Base-by-base conservation (phyloP, 2,329 filamentous ascomycete species). In the Akanthomyces dipterigenus region DNA sequence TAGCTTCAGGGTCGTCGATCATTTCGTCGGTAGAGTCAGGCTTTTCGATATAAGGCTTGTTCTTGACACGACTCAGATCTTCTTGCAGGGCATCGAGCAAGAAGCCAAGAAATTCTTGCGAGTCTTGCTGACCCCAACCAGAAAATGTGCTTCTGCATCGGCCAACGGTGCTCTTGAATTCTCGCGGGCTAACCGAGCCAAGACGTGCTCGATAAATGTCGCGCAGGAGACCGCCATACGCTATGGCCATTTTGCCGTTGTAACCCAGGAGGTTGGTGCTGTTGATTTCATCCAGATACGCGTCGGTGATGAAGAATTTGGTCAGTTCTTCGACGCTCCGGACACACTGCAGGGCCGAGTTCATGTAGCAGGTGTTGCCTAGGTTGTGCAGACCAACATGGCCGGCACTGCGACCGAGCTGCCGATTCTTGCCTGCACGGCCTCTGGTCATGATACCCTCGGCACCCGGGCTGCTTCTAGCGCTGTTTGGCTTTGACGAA, bases 321-420 rank as follows among this genome's bases (percentile, higher is more conserved):
- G 91, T 93, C 65, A 99, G 78, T 74, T 99, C 95, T 70, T 96
- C 91, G 0, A 97, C 92, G 67, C 91, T 96, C 55, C 93, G 87
- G 56, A 99, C 85, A 72, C 95, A 99, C 72, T 99, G 95, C 60
- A 98, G 80, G 11, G 95, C 95, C 24, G 93, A 96, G 74, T 98
- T 98, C 93, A 98, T 97, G 77, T 99, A 99, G 76, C 95, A 99
- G 0, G 95, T 98, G 70, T 99, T 99, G 54, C 95, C 95, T 16
- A 99, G 78, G 70, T 99, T 99, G 65, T 85, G 86, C 57, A 99
- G 78, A 38, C 95, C 95, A 46, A 93, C 89, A 45, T 88, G 88
- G 36, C 95, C 95, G 38, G 86, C 75, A 14, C 85, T 84, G 64
- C 87, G 86, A 11, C 89, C 89, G 43, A 86, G 84, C 66, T 85